Conservation (phyloP, 805 yeast genomes). For the Pichia heedii region DNA sequence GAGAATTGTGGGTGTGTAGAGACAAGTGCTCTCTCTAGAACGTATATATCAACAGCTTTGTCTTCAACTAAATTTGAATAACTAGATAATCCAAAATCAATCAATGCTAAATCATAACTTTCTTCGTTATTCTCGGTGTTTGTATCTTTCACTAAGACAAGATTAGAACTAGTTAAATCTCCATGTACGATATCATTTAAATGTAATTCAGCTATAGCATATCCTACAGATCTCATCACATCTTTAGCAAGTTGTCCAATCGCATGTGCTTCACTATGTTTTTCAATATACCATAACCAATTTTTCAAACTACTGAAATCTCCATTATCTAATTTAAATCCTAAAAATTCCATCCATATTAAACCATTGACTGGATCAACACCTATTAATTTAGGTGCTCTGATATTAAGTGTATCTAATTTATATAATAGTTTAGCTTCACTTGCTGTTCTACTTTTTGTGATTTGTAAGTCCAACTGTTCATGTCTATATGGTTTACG, state of each 20-base stretch:
- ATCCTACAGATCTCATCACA: conserved; percentile 50
- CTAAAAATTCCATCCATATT: conserved; percentile 81
- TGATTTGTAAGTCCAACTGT: conserved; percentile 62
- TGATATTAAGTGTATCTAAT: conserved; percentile 44
- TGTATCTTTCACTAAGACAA: conserved; percentile 36
- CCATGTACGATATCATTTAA: conserved; percentile 80
- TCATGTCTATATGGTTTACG: conserved; percentile 87
- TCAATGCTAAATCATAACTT: conserved; percentile 30
- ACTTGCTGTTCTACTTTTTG: conserved; percentile 72
- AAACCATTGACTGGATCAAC: conserved; percentile 73
- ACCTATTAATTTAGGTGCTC: conserved; percentile 65
- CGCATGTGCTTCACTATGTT: conserved; percentile 14
- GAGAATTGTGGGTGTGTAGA: conserved; percentile 84
- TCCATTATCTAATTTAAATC: conserved; percentile 44
- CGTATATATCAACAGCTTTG: conserved; percentile 95
- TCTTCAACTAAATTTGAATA: conserved; percentile 74
- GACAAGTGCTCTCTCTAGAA: conserved; percentile 79
- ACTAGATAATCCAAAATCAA: conserved; percentile 88
- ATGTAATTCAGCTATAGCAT: conserved; percentile 63
- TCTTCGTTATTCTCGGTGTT: conserved; percentile 9
- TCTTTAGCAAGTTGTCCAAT: conserved; percentile 29
- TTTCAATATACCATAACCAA: conserved; percentile 58
- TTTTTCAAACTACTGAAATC: conserved; percentile 58
- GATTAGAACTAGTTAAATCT: conserved; percentile 85
- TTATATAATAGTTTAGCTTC: conserved; percentile 73